A percentile compares a stretch with the other conserved stretches of the same genome.
Conservation (phyloP, 2,329 filamentous ascomycete species). For the Aspergillus unguis region DNA sequence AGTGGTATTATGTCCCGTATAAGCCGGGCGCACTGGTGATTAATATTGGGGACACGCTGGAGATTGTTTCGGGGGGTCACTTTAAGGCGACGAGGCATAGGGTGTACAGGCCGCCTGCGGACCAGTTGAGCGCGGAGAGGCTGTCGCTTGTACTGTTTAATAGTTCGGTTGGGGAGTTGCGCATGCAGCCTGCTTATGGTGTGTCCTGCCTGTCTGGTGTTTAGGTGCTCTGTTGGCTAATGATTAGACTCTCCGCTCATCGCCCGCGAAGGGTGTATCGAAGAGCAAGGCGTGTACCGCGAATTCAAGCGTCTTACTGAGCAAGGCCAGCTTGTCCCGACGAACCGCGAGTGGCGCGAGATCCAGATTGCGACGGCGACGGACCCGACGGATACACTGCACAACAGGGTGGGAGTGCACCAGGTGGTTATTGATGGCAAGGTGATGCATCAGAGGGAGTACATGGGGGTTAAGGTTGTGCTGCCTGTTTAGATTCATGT, state of each 20-base stretch:
- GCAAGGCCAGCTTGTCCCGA: conserved; percentile 43
- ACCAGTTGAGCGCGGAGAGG: conserved; percentile 29
- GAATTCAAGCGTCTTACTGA: conserved; percentile 46
- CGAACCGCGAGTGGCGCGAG: conserved; percentile 49
- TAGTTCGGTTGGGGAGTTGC: conserved; percentile 45
- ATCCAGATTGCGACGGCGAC: conserved; percentile 48
- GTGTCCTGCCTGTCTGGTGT: background rate
- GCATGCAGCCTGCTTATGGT: conserved; percentile 42
- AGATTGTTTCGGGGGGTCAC: conserved; percentile 48
- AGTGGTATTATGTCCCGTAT: conserved; percentile 47
- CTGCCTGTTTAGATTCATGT: conserved; percentile 36
- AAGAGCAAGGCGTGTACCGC: conserved; percentile 45
- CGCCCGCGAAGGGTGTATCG: conserved; percentile 44
- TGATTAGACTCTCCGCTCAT: conserved; percentile 35
- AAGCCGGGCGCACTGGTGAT: conserved; percentile 49
- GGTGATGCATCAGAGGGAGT: conserved; percentile 47
- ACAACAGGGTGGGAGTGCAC: conserved; percentile 43
- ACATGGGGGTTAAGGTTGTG: conserved; percentile 48
- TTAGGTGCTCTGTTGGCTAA: background rate
- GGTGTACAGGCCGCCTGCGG: conserved; percentile 43
- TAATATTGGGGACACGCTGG: conserved; percentile 47
- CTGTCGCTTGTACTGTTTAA: conserved; percentile 45
- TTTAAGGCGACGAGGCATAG: conserved; percentile 48
- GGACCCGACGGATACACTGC: conserved; percentile 42
- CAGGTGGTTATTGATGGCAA: conserved; percentile 46